A percentile compares a stretch with the other conserved stretches of the same genome.
Conservation (phyloP, 2,329 filamentous ascomycete species). For the Lomentospora prolificans region DNA sequence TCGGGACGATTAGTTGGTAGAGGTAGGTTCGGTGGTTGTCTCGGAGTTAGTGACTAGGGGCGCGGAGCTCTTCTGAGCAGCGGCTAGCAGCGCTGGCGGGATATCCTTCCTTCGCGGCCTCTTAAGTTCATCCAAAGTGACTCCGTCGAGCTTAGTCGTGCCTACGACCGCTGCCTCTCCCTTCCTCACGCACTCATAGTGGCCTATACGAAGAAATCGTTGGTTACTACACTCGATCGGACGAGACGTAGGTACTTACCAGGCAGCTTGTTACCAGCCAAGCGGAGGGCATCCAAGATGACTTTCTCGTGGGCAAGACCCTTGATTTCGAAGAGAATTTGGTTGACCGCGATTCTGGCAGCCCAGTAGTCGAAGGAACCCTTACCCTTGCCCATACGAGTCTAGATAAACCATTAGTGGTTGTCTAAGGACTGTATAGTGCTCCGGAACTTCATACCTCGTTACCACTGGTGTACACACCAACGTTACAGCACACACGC, state of each 20-base stretch:
- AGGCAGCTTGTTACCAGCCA: conserved; percentile 91
- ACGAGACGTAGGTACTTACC: conserved; percentile 42
- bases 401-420: conserved; percentile 29
- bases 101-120: conserved; percentile 58
- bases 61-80: conserved; percentile 14
- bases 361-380: conserved; percentile 97
- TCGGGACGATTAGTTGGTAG: conserved; percentile 7
- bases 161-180: conserved; percentile 85
- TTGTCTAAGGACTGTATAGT: conserved; percentile 5
- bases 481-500: conserved; percentile 82
- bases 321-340: conserved; percentile 86
- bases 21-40: conserved; percentile 23
- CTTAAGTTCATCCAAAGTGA: conserved; percentile 77
- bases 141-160: conserved; percentile 77
- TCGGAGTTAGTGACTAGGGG: conserved; percentile 23
- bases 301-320: conserved; percentile 92
- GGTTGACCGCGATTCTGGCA: conserved; percentile 77
- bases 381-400: conserved; percentile 99
- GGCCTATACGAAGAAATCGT: conserved; percentile 35
- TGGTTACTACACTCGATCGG: conserved; percentile 11
- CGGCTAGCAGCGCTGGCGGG: conserved; percentile 31
- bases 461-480: conserved; percentile 91
- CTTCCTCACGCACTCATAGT: conserved; percentile 91
- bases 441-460: conserved; percentile 43
- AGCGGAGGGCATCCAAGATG: conserved; percentile 81